Evolutionary conservation across 805 yeast genomes (phyloP).

Genomic region (Ogataea angusta): DNA sequence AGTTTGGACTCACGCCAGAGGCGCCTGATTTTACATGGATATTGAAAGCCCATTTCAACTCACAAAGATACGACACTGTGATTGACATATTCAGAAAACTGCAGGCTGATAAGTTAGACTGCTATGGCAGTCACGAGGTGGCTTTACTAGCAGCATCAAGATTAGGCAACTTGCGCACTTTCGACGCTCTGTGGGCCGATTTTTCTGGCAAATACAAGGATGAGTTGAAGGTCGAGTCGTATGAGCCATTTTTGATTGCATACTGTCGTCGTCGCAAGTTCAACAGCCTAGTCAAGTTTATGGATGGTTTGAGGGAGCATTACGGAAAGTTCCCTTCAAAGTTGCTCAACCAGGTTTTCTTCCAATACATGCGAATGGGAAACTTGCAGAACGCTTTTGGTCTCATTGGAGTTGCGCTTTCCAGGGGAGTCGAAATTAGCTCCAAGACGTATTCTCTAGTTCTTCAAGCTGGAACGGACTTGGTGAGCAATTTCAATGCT

Average conservation of each 20-base stretch:
- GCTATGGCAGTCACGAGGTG: slow-evolving; percentile 15
- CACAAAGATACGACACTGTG: slow-evolving; percentile 24
- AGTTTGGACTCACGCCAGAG: slow-evolving; percentile 17
- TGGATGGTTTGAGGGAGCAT: slow-evolving; percentile 15
- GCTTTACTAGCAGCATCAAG: slow-evolving; percentile 26
- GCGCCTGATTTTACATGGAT: slow-evolving; percentile 24
- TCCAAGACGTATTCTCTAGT: slow-evolving; percentile 30
- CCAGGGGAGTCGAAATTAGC: slow-evolving; percentile 14
- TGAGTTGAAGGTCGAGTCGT: slow-evolving; percentile 17
- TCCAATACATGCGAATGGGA: slow-evolving; percentile 18
- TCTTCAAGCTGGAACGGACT: slow-evolving; percentile 23
- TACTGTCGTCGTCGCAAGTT: slow-evolving; percentile 19
- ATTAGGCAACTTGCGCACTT: slow-evolving; percentile 13
- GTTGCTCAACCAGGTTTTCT: slow-evolving; percentile 28
- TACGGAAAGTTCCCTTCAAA: slow-evolving; percentile 19
- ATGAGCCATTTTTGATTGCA: slow-evolving; percentile 21
- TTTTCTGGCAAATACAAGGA: slow-evolving; percentile 8
- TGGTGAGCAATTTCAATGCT: slow-evolving; percentile 19
- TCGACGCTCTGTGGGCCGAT: slow-evolving; percentile 23
- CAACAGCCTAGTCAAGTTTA: slow-evolving; percentile 10
- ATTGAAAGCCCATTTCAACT: slow-evolving; percentile 23
- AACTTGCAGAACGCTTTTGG: slow-evolving; percentile 19
- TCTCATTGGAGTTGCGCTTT: slow-evolving; percentile 19
- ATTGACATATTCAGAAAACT: slow-evolving; percentile 16
- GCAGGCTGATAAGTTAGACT: slow-evolving; percentile 6